phyloP scores from a whole-genome alignment of 441 rosid genomes.

The Populus hybrid region DNA sequence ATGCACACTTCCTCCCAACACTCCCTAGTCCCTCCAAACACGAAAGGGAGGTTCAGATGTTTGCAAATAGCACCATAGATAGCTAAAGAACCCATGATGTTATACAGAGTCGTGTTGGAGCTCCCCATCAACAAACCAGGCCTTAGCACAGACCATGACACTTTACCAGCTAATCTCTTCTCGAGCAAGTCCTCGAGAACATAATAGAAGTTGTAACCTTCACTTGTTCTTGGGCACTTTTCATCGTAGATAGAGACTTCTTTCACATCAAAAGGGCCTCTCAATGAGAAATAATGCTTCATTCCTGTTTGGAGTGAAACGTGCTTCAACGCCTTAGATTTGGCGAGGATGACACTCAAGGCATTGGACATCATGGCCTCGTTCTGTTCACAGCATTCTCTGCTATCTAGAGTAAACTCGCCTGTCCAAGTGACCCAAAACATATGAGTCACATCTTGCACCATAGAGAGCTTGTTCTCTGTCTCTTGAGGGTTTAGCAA shows the following conservation, averaged over 20 bases:
- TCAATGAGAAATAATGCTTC: conserved; percentile 66
- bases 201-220: conserved; percentile 54
- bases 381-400: conserved; percentile 66
- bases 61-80: conserved; percentile 72
- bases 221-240: conserved; percentile 49
- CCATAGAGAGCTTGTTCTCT: conserved; percentile 34
- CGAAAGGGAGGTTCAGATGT: conserved; percentile 60
- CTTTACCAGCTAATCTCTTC: conserved; percentile 46
- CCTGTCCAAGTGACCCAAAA: conserved; percentile 89
- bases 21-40: conserved; percentile 77
- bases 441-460: conserved; percentile 59
- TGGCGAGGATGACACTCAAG: conserved; percentile 54
- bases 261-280: conserved; percentile 25
- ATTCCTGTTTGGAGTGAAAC: conserved; percentile 84
- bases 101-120: conserved; percentile 59
- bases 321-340: conserved; percentile 52
- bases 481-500: conserved; percentile 59
- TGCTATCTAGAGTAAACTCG: conserved; percentile 49
- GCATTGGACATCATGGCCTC: conserved; percentile 66
- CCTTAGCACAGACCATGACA: conserved; percentile 72
- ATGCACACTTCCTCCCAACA: conserved; percentile 80
- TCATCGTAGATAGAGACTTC: conserved; percentile 40
- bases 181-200: conserved; percentile 68
- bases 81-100: conserved; percentile 72
- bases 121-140: conserved; percentile 79